Evolutionary conservation across 2,329 filamentous ascomycete genomes (phyloP), one percentile per base, ranked within the genome.

Genomic region (Elsinoe australis): DNA sequence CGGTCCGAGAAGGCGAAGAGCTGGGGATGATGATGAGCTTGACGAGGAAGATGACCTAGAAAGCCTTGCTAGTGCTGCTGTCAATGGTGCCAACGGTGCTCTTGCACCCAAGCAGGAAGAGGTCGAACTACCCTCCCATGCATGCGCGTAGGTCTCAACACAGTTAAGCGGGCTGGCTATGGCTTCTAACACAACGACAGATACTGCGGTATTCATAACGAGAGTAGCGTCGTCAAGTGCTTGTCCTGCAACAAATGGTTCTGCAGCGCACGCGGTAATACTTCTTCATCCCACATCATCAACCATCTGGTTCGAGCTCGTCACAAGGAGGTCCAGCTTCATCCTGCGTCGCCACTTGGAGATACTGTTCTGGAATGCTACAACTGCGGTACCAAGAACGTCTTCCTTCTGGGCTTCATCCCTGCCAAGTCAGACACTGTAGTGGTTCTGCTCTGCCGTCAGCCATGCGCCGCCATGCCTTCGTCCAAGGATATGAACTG

Each of bases 401-500:
- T 95, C 41, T 98, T 98, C 59, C 75, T 96, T 28, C 82, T 98
- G 21, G 92, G 92, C 5, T 98, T 98, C 65, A 98, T 98, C 58
- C 94, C 92, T 7, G 92, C 92, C 49, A 98, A 98, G 65, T 96
- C 92, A 8, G 94, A 98, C 61, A 95, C 92, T 0, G 92, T 98
- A 21, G 94, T 98, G 5, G 92, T 98, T 18, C 79, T 98, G 35
- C 78, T 98, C 29, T 98, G 92, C 66, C 88, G 92, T 52, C 92
- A 96, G 67, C 92, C 92, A 38, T 98, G 92, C 66, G 92, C 90
- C 26, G 84, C 92, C 21, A 90, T 86, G 70, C 85, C 89, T 1
- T 96, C 92, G 26, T 90, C 87, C 55, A 98, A 98, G 69, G 92
- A 98, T 61, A 96, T 98, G 89, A 98, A 92, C 65, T 98, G 92